These are phyloP conservation scores for Sporodiniella umbellata DNA, from an alignment of 371 early-diverging fungal genomes.

Conservation along the genomic window DNA sequence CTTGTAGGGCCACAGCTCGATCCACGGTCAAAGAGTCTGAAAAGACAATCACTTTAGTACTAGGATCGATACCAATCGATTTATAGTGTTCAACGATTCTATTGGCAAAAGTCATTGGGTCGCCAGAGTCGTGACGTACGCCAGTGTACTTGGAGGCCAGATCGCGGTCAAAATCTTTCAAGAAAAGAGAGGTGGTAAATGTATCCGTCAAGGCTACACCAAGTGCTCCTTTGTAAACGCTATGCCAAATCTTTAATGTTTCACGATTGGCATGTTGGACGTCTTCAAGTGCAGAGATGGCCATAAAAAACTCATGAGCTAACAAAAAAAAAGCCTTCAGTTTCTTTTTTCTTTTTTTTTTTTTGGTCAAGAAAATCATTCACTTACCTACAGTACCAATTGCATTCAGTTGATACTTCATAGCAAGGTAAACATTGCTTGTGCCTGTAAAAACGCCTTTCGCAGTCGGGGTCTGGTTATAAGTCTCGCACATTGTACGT, in stretches of 20 bases:
- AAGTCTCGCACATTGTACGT: constrained; percentile 32
- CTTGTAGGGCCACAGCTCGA: constrained; percentile 50
- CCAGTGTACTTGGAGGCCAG: constrained; percentile 57
- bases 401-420: constrained; percentile 54
- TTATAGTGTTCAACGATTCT: constrained; percentile 56
- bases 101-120: constrained; percentile 54
- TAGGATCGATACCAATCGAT: constrained; percentile 55
- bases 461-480: constrained; percentile 7
- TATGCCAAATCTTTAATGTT: constrained; percentile 61
- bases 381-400: constrained; percentile 72
- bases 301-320: constrained; percentile 83
- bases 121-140: constrained; percentile 78
- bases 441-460: constrained; percentile 60
- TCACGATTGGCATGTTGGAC: constrained; percentile 59
- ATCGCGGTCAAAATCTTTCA: constrained; percentile 53
- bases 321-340: not conserved
- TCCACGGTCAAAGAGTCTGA: constrained; percentile 64
- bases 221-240: constrained; percentile 55
- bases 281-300: constrained; percentile 64
- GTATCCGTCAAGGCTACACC: constrained; percentile 77
- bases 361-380: too few species aligned
- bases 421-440: constrained; percentile 73
- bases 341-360: not conserved
- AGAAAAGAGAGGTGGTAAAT: constrained; percentile 64
- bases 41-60: constrained; percentile 65